These are phyloP conservation scores for Bassia scoparia DNA, from an alignment of 148 eudicot species.

Conservation along the genomic window DNA sequence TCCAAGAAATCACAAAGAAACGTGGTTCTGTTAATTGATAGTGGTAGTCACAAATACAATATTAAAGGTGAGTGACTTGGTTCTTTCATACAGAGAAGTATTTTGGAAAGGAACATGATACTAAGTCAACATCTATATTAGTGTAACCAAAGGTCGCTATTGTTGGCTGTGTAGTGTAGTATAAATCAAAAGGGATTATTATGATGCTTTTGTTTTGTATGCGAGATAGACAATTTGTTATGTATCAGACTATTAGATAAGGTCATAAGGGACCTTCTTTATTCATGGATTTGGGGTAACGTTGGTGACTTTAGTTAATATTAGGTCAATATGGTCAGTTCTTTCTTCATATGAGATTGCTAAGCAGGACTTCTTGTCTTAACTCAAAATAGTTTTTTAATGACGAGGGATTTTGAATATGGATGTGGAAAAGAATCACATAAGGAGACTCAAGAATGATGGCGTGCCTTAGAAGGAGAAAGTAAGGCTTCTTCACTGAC, in stretches of 20 bases:
- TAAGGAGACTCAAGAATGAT: neutral
- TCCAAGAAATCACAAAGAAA: too few species aligned
- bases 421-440: neutral
- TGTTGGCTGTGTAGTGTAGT: neutral
- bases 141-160: neutral
- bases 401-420: neutral
- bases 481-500: neutral
- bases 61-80: neutral
- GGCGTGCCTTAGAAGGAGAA: slow-evolving; percentile 4
- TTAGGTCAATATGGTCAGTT: neutral
- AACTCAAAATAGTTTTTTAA: neutral
- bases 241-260: neutral
- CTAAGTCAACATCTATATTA: neutral
- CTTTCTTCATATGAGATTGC: neutral
- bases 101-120: neutral
- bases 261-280: neutral
- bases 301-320: neutral
- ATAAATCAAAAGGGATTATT: neutral
- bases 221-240: neutral
- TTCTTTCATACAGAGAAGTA: neutral
- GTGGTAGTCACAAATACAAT: too few species aligned
- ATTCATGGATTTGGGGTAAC: neutral
- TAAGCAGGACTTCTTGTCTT: slow-evolving; percentile 1
- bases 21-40: too few species aligned
- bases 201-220: neutral